phyloP scores from a whole-genome alignment of 139 green algal species.

The Micractinium conductrix region DNA sequence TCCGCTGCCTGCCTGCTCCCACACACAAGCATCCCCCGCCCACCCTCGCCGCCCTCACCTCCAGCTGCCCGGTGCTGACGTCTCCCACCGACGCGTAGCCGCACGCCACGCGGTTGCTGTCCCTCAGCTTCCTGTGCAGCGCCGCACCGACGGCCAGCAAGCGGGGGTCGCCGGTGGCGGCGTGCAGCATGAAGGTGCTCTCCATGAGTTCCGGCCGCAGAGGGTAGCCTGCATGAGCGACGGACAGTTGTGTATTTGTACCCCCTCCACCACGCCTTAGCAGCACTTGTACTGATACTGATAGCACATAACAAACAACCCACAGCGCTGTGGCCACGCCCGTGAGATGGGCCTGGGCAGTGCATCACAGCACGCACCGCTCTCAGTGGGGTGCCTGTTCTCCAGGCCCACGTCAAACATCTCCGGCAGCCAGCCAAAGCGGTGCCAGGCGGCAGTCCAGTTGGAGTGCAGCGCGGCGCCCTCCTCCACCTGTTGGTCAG shows the following conservation, averaged over 20 bases:
- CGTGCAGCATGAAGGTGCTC: slow-evolving; percentile 87
- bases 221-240: background rate
- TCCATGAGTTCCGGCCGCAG: slow-evolving; percentile 91
- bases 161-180: slow-evolving; percentile 40
- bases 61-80: slow-evolving; percentile 60
- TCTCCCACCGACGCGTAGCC: slow-evolving; percentile 72
- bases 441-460: slow-evolving; percentile 73
- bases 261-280: background rate
- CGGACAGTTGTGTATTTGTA: too few species aligned
- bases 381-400: slow-evolving; percentile 41
- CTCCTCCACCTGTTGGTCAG: too few species aligned
- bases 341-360: too few species aligned
- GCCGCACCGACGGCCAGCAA: slow-evolving; percentile 33
- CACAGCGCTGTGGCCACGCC: too few species aligned
- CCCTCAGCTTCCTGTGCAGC: slow-evolving; percentile 54
- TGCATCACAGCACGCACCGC: background rate
- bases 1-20: background rate
- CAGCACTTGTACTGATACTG: too few species aligned
- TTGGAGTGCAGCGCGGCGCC: slow-evolving; percentile 68
- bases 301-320: background rate
- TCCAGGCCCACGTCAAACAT: slow-evolving; percentile 64
- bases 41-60: slow-evolving; percentile 1
- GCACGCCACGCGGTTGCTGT: slow-evolving; percentile 58
- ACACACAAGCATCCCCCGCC: background rate
- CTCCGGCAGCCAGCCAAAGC: slow-evolving; percentile 87